Evolutionary conservation across 140 eudicot genomes (phyloP).

Genomic region (Oenanthe javanica): DNA sequence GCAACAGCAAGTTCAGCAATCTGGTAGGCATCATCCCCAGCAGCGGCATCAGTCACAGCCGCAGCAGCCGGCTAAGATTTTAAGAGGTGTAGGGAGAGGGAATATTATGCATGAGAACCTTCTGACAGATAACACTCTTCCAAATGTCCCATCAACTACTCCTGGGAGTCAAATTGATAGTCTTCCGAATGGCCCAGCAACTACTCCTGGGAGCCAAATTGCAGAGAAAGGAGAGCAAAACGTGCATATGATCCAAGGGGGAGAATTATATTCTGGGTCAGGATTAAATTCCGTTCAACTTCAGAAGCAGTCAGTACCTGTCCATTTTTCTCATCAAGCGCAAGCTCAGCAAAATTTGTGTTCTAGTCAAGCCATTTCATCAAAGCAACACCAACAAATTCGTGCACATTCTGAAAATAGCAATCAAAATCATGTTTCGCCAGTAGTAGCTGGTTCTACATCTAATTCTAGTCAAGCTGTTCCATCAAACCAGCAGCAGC

Average conservation of each 20-base stretch:
- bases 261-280: slow-evolving; percentile 32
- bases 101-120: slow-evolving; percentile 50
- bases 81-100: slow-evolving; percentile 68
- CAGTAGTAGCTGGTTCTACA: slow-evolving; percentile 17
- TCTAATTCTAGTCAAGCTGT: slow-evolving; percentile 24
- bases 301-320: slow-evolving; percentile 36
- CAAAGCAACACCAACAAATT: slow-evolving; percentile 34
- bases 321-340: slow-evolving; percentile 35
- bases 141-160: slow-evolving; percentile 43
- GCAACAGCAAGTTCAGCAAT: slow-evolving; percentile 38
- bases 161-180: slow-evolving; percentile 33
- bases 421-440: slow-evolving; percentile 32
- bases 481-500: slow-evolving; percentile 41
- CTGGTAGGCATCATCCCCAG: slow-evolving; percentile 63
- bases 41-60: slow-evolving; percentile 36
- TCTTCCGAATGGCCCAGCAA: slow-evolving; percentile 47
- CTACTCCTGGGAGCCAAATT: slow-evolving; percentile 30
- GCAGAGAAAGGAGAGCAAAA: slow-evolving; percentile 48
- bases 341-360: slow-evolving; percentile 38
- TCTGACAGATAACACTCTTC: slow-evolving; percentile 32
- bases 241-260: slow-evolving; percentile 28
- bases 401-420: slow-evolving; percentile 40
- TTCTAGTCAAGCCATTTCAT: slow-evolving; percentile 34
- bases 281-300: slow-evolving; percentile 24
- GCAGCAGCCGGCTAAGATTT: slow-evolving; percentile 48